Conservation (phyloP, 495 filamentous ascomycete species). For the Neurospora sp. region DNA sequence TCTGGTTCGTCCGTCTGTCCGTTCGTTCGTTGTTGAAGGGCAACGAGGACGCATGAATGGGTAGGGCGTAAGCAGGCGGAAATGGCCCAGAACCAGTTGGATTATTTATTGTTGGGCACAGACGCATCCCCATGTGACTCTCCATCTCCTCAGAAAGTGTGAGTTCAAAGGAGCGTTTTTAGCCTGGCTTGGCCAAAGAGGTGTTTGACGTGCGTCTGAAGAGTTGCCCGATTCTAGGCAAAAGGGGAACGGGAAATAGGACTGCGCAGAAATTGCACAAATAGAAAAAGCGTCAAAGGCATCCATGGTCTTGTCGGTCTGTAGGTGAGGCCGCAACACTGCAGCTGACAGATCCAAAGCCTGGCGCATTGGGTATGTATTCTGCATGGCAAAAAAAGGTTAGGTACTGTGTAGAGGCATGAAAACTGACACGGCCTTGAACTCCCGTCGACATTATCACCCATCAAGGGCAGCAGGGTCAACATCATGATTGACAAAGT, state of each 20-base stretch:
- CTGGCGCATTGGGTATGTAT: not conserved
- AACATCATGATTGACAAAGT: not conserved
- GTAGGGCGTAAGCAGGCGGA: not conserved
- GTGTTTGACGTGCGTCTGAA: not conserved
- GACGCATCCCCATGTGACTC: not conserved
- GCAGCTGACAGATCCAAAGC: not conserved
- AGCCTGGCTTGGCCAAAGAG: not conserved
- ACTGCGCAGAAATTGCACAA: not conserved
- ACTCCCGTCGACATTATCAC: not conserved
- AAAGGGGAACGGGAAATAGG: not conserved
- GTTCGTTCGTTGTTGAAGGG: not conserved
- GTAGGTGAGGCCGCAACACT: not conserved
- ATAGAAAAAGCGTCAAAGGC: not conserved
- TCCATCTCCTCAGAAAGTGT: not conserved
- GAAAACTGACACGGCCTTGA: not conserved
- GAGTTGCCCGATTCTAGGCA: not conserved
- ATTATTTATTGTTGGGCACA: not conserved
- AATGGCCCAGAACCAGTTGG: not conserved
- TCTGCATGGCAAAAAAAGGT: not conserved
- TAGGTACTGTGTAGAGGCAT: not conserved
- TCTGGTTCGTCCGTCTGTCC: not conserved
- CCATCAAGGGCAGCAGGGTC: not conserved
- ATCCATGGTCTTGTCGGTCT: not conserved
- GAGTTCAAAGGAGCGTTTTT: not conserved
- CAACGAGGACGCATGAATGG: not conserved